These are phyloP conservation scores for Lachancea dasiensis DNA, from an alignment of 805 yeast species.

Conservation along the genomic window DNA sequence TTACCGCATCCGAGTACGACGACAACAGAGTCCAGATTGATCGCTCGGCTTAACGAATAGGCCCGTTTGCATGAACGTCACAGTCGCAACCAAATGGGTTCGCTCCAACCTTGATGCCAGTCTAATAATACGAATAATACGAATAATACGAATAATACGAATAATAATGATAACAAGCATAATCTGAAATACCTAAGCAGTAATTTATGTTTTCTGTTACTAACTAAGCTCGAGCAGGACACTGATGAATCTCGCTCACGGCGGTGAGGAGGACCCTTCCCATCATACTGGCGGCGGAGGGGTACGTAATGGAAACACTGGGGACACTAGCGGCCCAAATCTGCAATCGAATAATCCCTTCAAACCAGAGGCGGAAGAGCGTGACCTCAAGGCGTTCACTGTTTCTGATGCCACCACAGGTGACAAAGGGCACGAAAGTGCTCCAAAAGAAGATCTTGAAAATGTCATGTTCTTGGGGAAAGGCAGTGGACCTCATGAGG, in stretches of 20 bases:
- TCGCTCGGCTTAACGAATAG: too few species aligned
- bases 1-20: constrained; percentile 3
- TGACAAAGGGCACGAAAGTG: background rate
- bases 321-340: background rate
- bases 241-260: constrained; percentile 1
- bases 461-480: background rate
- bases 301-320: background rate
- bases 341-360: constrained; percentile 2
- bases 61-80: too few species aligned
- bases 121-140: too few species aligned
- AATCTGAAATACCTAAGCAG: constrained; percentile 2
- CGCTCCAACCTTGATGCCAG: too few species aligned
- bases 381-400: background rate
- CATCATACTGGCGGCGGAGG: background rate
- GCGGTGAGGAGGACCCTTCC: background rate
- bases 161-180: background rate
- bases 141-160: too few species aligned
- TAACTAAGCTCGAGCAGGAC: constrained; percentile 5
- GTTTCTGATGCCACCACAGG: background rate
- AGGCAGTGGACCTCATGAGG: background rate
- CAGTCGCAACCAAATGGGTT: too few species aligned
- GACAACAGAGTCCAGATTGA: background rate
- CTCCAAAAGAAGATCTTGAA: background rate
- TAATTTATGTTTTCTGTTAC: constrained; percentile 5
- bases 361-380: background rate